Base-by-base conservation (phyloP, 192 early-diverging fungal species). In the Hyaloraphidium curvatum region DNA sequence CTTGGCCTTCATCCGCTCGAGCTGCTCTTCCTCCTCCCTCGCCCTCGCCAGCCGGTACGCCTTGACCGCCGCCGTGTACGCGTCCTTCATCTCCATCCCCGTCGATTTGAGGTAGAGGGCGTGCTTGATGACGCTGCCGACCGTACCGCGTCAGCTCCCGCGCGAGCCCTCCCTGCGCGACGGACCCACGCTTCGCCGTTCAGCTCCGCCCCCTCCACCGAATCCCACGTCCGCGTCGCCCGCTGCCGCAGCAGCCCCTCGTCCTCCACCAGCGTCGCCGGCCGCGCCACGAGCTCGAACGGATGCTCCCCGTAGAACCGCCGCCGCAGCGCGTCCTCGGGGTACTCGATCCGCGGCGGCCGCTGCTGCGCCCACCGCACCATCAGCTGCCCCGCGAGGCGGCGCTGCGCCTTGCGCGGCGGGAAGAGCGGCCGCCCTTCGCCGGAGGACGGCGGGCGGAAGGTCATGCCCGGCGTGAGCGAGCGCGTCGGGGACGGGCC, bases 271-370 rank as follows among this genome's bases (percentile, higher is more conserved):
- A 91, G 55, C 3, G 73, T 68, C 28, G 73, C 63, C 28, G 90
- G 86, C 52, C 82, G 68, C 28, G 66, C 56, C n/a, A 48, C 7
- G 55, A 81, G 69, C 65, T 97, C 93, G 61, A 83, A 86, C 17
- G 93, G 93, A 67, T 97, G 93, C 71, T 89, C 81, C 56, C 73
- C 70, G 67, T 88, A 97, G 57, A 97, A 97, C 51, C 71, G 75
- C 50, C 70, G 51, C 50, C 93, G 79, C 55, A 97, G 71, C 52
- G 62, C 54, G 67, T 97, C 93, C 66, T 94, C 90, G 2, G 84
- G 85, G 56, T 89, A 97, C 30, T 70, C 77, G 29, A 97, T 92
- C 51, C 59, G 62, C 14, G 72, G 76, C 39, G 85, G 82, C 60
- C 67, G 58, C 27, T 75, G 70, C 30, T 68, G 69, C 61, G 59